phyloP scores from a whole-genome alignment of 2,329 filamentous ascomycete genomes.

The Sporothrix pallida region DNA sequence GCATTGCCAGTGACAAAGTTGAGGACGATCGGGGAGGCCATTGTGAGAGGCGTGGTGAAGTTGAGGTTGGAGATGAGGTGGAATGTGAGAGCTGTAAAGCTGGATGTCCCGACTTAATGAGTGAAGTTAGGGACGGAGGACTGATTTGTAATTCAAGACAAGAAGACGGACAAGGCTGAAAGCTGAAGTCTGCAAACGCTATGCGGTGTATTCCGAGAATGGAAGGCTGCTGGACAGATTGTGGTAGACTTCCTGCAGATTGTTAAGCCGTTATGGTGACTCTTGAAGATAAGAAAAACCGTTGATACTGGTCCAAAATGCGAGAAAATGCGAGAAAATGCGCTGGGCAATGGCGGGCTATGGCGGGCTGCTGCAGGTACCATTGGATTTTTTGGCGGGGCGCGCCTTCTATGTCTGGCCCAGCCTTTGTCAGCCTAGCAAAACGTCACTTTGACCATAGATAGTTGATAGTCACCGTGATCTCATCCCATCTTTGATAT shows the following conservation, averaged over 20 bases:
- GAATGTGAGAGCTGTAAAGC: background rate
- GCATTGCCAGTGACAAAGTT: slow-evolving; percentile 98
- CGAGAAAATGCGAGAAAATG: background rate
- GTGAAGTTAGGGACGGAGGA: background rate
- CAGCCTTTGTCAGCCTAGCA: slow-evolving; percentile 12
- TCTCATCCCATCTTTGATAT: background rate
- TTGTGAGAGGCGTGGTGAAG: slow-evolving; percentile 37
- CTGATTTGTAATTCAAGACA: background rate
- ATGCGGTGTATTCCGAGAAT: background rate
- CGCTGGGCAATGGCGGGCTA: too few species aligned
- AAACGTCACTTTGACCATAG: background rate
- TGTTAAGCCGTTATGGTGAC: background rate
- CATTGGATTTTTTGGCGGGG: background rate
- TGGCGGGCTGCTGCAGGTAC: background rate
- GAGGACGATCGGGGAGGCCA: slow-evolving; percentile 56
- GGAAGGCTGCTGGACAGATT: background rate
- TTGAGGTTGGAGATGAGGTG: background rate
- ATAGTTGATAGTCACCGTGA: background rate
- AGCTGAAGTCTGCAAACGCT: background rate
- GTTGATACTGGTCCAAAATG: background rate
- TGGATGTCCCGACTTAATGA: background rate
- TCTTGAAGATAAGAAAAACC: slow-evolving; percentile 6
- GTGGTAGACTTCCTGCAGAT: too few species aligned
- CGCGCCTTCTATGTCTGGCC: background rate
- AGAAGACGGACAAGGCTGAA: background rate